A percentile compares a stretch with the other conserved stretches of the same genome.
Conservation (phyloP, 192 early-diverging fungal genomes). For the Gaertneriomyces semiglobifer region DNA sequence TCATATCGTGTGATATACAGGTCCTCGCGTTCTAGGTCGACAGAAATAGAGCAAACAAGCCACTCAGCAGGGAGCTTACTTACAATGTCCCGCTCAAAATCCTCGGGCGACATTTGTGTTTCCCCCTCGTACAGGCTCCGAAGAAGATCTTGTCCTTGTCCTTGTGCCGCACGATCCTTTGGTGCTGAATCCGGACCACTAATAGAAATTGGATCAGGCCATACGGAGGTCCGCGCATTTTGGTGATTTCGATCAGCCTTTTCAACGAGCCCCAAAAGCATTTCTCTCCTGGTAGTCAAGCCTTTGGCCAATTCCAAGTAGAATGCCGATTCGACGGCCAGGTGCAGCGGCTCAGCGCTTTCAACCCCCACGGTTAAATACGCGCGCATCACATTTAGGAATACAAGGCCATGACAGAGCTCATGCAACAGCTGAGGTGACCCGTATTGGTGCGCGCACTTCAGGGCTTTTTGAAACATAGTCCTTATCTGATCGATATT, state of each 20-base stretch:
- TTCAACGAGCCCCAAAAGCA: constrained; percentile 24
- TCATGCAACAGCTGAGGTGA: constrained; percentile 39
- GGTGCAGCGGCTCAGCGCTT: constrained; percentile 11
- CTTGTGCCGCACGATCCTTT: neutral
- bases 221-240: too few species aligned
- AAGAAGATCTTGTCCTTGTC: too few species aligned
- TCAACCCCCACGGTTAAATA: constrained; percentile 31
- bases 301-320: constrained; percentile 64
- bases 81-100: constrained; percentile 27
- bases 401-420: constrained; percentile 29
- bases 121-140: constrained; percentile 16
- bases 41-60: constrained; percentile 74
- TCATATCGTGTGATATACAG: constrained; percentile 66
- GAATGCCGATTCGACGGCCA: constrained; percentile 37
- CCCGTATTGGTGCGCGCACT: constrained; percentile 29
- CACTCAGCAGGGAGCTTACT: constrained; percentile 61
- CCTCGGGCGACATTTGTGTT: constrained; percentile 32
- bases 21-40: constrained; percentile 63
- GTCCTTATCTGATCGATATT: constrained; percentile 28
- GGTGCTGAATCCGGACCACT: neutral
- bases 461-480: constrained; percentile 43
- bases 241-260: too few species aligned
- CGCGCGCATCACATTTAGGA: constrained; percentile 33
- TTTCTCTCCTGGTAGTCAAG: constrained; percentile 58
- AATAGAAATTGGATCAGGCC: neutral